Evolutionary conservation across 495 filamentous ascomycete species (phyloP), one percentile per base, ranked within the genome.

Genomic region (Neurospora sp.): DNA sequence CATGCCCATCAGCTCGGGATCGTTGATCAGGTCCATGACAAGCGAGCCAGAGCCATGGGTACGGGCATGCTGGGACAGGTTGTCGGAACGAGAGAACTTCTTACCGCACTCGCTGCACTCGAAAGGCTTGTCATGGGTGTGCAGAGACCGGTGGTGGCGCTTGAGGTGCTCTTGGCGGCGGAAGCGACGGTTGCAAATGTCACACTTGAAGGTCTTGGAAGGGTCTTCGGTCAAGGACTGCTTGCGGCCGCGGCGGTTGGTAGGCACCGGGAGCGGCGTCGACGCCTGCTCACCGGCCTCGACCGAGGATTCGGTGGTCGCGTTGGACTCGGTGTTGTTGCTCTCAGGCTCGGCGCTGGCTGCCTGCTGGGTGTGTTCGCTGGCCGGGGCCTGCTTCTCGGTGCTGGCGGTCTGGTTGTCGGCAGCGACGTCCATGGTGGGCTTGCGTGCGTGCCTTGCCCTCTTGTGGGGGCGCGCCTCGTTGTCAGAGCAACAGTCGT

Each of bases 91-190:
- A 1, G 96, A 98, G 86, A 98, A 99, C 86, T 97, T 97, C 90
- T 99, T 99, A 74, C 96, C 95, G 77, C 96, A 99, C 84, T 98
- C 95, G 74, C 89, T 85, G 84, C 96, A 99, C 82, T 97, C 93
- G 81, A 98, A 98, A 8, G 96, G 96, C 90, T 99, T 99, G 74
- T 98, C 96, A 77, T 96, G 90, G 2, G 96, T 99, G 86, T 98
- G 96, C 60, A 99, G 93, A 46, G 96, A 98, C 66, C 96, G 90
- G 87, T 97, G 97, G 86, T 99, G 96, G 74, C 96, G 93, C 90
- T 98, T 98, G 73, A 99, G 91, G 78, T 99, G 96, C 81, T 99
- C 96, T 82, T 98, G 96, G 74, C 96, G 93, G 75, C 96, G 93
- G 91, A 99, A 99, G 71, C 96, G 94, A 71, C 96, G 93, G 66